Base-by-base conservation (phyloP, 148 eudicot genomes). In the Rhododendron henanense region DNA sequence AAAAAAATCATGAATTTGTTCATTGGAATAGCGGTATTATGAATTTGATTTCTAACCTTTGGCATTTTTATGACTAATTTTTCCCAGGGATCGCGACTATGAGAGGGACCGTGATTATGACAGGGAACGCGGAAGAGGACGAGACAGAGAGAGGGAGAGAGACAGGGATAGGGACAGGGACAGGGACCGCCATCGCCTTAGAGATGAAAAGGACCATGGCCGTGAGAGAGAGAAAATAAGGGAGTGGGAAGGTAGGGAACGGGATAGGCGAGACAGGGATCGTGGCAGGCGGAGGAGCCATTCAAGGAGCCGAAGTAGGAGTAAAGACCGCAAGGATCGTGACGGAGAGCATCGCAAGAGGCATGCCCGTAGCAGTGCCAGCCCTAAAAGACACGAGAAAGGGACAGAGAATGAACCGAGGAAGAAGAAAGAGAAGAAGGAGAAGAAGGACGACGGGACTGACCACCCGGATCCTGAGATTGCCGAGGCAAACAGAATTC, bases 401-500 rank as follows among this genome's bases (percentile, higher is more conserved):
- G 83, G 83, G 25, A 33, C 83, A 8, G 96, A 93, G 25, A 92
- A 93, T 71, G 93, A 93, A 85, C 88, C 91, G 0, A 92, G 88
- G 92, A 94, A 92, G 89, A 91, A 92, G 87, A 92, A 88, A 76
- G 91, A 88, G 85, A 91, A 95, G 91, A 90, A 91, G 85, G 94
- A 91, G 89, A 96, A 93, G 93, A 93, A 92, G 83, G 98, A 92
- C 82, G 98, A 97, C 55, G 98, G 98, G 35, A 93, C 98, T 0
- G 99, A 97, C 88, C 98, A 97, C 87, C 98, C 98, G 4, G 95
- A 97, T 92, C 96, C 98, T 4, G 98, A 94, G 91, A 95, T 97
- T 90, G 99, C 98, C 10, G 99, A 90, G 85, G 94, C 93, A 21
- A 97, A 95, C 83, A 93, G 84, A 87, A 83, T 95, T 41, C 90